phyloP scores from a whole-genome alignment of 306 rosid genomes.

The Casuarina glauca region DNA sequence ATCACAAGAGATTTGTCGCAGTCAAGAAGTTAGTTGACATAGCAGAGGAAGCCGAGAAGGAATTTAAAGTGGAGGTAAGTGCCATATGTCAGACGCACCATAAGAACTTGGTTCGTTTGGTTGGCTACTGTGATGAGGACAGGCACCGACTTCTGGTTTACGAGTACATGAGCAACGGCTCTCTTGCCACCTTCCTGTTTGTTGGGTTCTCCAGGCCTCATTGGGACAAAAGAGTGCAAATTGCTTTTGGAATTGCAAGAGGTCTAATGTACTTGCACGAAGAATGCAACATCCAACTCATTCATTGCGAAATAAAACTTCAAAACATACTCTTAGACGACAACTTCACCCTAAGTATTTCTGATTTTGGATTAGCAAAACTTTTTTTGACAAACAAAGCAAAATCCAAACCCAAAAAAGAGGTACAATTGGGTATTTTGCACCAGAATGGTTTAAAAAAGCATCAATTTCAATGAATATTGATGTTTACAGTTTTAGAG shows the following conservation, averaged over 20 bases:
- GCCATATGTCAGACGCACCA: conserved; percentile 39
- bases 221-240: conserved; percentile 24
- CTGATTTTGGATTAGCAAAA: conserved; percentile 41
- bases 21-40: conserved; percentile 38
- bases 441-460: too few relatives aligned
- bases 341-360: conserved; percentile 15
- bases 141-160: conserved; percentile 3
- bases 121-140: conserved; percentile 30
- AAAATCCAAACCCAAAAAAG: neutral
- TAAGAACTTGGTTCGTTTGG: conserved; percentile 20
- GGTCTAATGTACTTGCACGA: conserved; percentile 26
- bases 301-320: conserved; percentile 31
- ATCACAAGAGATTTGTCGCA: conserved; percentile 32
- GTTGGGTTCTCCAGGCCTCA: conserved; percentile 26
- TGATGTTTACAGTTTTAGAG: too few relatives aligned
- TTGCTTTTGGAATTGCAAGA: conserved; percentile 16
- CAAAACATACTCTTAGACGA: conserved; percentile 29
- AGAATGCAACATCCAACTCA: conserved; percentile 16
- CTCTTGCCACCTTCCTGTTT: conserved; percentile 20
- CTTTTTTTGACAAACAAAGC: conserved; percentile 30
- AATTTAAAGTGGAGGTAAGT: conserved; percentile 41
- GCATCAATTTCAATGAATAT: too few relatives aligned
- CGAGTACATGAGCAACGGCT: conserved; percentile 25
- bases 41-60: conserved; percentile 38
- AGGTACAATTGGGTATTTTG: too few relatives aligned